Evolutionary conservation across 768 basidiomycete genomes (phyloP).

Genomic region (Tulasnella sp.): DNA sequence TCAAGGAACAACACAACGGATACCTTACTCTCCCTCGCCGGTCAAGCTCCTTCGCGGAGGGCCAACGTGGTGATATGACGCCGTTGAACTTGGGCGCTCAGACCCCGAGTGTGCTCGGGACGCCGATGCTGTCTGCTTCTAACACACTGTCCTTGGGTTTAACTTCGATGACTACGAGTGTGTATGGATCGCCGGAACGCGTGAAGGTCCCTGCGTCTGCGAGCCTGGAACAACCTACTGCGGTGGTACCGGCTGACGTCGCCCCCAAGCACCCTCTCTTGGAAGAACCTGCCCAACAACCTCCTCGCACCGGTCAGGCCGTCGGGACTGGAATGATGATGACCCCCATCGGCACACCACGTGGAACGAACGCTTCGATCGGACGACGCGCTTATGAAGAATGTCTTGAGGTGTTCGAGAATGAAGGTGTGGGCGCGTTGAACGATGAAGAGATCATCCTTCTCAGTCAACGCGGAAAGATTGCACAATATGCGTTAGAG

Average conservation of each 20-base stretch:
- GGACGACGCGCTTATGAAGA: slow-evolving; percentile 53
- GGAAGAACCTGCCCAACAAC: not conserved
- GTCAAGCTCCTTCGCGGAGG: too few species aligned
- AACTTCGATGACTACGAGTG: not conserved
- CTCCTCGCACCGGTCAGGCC: not conserved
- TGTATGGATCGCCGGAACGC: not conserved
- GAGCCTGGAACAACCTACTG: not conserved
- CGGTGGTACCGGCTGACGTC: not conserved
- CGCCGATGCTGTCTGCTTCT: not conserved
- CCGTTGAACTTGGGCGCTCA: slow-evolving; percentile 15
- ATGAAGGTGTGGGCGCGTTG: slow-evolving; percentile 54
- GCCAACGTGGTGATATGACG: not conserved
- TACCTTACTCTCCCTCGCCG: too few species aligned
- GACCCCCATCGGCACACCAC: slow-evolving; percentile 5
- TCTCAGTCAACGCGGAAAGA: slow-evolving; percentile 82
- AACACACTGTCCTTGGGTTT: not conserved
- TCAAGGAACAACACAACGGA: not conserved
- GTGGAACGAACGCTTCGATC: slow-evolving; percentile 9
- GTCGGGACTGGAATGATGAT: not conserved
- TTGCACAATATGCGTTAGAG: slow-evolving; percentile 90
- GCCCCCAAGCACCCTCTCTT: not conserved
- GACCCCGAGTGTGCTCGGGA: slow-evolving; percentile 19
- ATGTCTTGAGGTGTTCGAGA: slow-evolving; percentile 69
- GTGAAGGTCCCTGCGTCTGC: not conserved
- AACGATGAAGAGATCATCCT: slow-evolving; percentile 89